Base-by-base conservation (phyloP, 2,329 filamentous ascomycete species). In the Periconia macrospinosa region DNA sequence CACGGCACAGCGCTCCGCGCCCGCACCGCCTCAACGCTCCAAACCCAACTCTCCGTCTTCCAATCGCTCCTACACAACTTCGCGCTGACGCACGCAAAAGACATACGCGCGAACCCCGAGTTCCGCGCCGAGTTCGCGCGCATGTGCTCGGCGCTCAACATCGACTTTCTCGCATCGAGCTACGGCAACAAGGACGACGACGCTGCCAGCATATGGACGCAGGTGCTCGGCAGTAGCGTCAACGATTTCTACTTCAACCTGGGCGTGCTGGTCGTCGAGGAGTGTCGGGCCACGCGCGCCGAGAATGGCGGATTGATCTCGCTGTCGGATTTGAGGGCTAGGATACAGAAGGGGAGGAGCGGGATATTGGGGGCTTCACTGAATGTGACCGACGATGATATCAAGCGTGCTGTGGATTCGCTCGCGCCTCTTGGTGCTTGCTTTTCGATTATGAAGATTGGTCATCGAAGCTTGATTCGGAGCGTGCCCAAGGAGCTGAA, bases 221-320 rank as follows among this genome's bases (percentile, higher is more conserved):
- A 97, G 78, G 85, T 97, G 58, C 82, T 97, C 18, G 94, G 94
- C 30, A 86, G 89, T 55, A 92, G 87, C 65, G 92, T 99, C 63
- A 96, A 97, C 71, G 94, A 99, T 74, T 99, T 99, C 71, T 99
- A 97, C 78, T 97, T 97, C 74, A 93, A 96, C 78, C 85, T 99
- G 44, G 94, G 92, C 1, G 93, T 97, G n/a, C 84, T 91, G 47
- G 90, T 97, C 1, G 94, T 99, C 6, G 93, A 97, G 74, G 86
- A 97, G 8, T 99, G 94, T 71, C 83, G 91, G 6, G 86, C 88
- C 49, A 97, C 92, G 43, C 82, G 94, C 49, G 85, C 84, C 3
- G 93, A 97, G 76, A 99, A 99, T 71, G 94, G 94, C 7, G 94
- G 94, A 0, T 79, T 99, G 66, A 91, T 99, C 49, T 90, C 90